phyloP scores from a whole-genome alignment of 768 basidiomycete genomes.

The Pholiota molesta region DNA sequence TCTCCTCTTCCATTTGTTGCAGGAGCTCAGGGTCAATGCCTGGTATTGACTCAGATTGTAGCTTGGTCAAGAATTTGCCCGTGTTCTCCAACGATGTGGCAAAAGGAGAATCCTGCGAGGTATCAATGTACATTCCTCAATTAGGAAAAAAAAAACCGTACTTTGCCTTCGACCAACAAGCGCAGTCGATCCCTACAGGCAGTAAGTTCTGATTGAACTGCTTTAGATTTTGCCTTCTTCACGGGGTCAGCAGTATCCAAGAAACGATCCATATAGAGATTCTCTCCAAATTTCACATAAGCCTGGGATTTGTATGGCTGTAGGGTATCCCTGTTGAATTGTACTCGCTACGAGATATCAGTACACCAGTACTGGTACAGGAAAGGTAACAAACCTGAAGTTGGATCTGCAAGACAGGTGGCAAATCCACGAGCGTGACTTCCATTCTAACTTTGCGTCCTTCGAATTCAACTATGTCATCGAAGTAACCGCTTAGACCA shows the following conservation, averaged over 20 bases:
- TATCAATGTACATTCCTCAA: not conserved
- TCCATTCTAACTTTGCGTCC: constrained; percentile 89
- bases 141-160: constrained; percentile 27
- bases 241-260: constrained; percentile 71
- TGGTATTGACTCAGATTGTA: constrained; percentile 44
- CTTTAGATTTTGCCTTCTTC: constrained; percentile 73
- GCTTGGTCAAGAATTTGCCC: constrained; percentile 55
- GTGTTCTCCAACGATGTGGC: constrained; percentile 57
- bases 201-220: constrained; percentile 68
- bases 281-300: constrained; percentile 89
- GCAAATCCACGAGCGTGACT: constrained; percentile 81
- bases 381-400: constrained; percentile 67
- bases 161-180: constrained; percentile 72
- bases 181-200: constrained; percentile 69
- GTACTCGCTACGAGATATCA: constrained; percentile 65
- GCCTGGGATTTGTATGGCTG: constrained; percentile 97
- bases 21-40: constrained; percentile 67
- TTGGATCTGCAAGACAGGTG: constrained; percentile 92
- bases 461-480: constrained; percentile 85
- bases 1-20: constrained; percentile 54
- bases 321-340: constrained; percentile 90
- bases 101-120: constrained; percentile 61
- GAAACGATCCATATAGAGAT: constrained; percentile 90
- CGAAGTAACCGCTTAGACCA: constrained; percentile 89
- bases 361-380: not conserved